Evolutionary conservation across 2,329 filamentous ascomycete genomes (phyloP), one percentile per base, ranked within the genome.

Genomic region (Arthrobotrys pseudoclavata): DNA sequence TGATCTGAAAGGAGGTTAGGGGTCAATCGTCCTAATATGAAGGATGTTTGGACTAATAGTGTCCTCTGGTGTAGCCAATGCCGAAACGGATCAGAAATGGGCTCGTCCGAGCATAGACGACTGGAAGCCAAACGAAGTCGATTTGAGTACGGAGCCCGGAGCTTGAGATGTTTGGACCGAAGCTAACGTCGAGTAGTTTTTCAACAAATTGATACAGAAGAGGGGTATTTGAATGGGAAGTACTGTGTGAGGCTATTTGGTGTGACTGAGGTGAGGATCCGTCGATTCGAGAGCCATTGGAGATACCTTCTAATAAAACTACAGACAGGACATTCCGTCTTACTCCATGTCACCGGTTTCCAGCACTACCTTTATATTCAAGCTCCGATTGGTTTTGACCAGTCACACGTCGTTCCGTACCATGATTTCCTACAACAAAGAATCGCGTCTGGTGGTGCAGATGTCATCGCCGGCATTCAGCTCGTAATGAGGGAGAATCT

Each of bases 11-110:
- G 80, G 70, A 79, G 81, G 80, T 81, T 29, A 10, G 86, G 88
- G 92, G 82, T 34, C 13, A 18, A 40, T 34, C 20, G 4, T n/a
- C 20, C 24, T 13, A 52, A 34, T 29, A 18, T 18, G 22, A 52
- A 24, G 18, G 53, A 47, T 42, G 13, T 60, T 26, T 13, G 29
- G 22, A 15, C 69, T 67, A 50, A 64, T 10, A 24, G 20, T 9
- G 2, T 22, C 22, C n/a, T 24, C 15, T 15, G 20, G 10, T 15
- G 13, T 48, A 80, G 80, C 74, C 26, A 98, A 96, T 84, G 88
- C 92, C 1, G 96, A 99, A 83, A 96, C 91, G 83, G 95, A 98
- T 83, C 96, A 99, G 84, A 88, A 93, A 83, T 99, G 96, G 96
- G 90, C 91, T 55, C 86, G 91, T 66, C 91, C 91, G 15, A 84